Percentiles rank a stretch among this genome's conserved stretches.
Conservation (phyloP, 345 rosid species). For the Noccaea caerulescens region DNA sequence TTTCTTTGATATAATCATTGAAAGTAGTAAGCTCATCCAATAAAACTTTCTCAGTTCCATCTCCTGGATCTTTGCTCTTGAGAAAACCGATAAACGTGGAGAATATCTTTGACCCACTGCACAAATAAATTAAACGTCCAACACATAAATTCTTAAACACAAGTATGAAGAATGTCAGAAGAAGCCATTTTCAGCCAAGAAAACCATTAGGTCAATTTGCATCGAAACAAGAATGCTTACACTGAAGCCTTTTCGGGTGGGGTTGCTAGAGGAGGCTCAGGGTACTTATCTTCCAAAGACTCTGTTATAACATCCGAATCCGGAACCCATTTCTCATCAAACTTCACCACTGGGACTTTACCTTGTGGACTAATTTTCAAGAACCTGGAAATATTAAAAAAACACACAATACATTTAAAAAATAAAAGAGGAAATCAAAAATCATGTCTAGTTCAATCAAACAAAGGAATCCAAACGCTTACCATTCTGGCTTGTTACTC, state of each 20-base stretch:
- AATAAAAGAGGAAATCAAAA: constrained; percentile 2
- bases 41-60: constrained; percentile 83
- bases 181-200: constrained; percentile 6
- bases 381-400: constrained; percentile 58
- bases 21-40: constrained; percentile 69
- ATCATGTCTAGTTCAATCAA: constrained; percentile 9
- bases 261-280: constrained; percentile 73
- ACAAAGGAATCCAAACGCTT: constrained; percentile 20
- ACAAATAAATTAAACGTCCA: constrained; percentile 29
- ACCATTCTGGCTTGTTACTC: constrained; percentile 92
- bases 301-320: constrained; percentile 94
- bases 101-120: constrained; percentile 87
- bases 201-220: background rate
- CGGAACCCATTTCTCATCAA: constrained; percentile 90
- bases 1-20: constrained; percentile 64
- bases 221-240: constrained; percentile 49
- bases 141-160: constrained; percentile 8
- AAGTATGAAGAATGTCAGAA: constrained; percentile 14
- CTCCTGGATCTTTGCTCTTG: constrained; percentile 80
- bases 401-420: background rate
- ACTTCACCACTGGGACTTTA: constrained; percentile 82
- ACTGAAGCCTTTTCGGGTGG: constrained; percentile 86
- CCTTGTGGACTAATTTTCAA: constrained; percentile 82
- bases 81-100: constrained; percentile 90
- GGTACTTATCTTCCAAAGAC: constrained; percentile 81